Conservation (phyloP, 129 eudicot species). For the Lactuca sativa region DNA sequence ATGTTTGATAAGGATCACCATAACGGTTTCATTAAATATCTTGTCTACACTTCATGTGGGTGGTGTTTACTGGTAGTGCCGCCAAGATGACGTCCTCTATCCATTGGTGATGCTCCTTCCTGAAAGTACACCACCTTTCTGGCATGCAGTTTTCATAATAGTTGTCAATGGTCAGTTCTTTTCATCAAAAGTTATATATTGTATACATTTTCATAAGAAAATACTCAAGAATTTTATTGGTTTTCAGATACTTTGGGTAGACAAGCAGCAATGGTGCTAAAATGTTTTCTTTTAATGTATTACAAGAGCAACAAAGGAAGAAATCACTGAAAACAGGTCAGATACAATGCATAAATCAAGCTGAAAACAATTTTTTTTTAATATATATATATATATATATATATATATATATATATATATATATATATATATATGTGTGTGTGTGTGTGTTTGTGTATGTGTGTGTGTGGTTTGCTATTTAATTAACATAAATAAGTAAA, state of each 20-base stretch:
- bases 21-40: no score
- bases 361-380: neutral
- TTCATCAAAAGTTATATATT: no score
- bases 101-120: conserved; percentile 82
- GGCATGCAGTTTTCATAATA: conserved; percentile 86
- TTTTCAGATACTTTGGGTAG: conserved; percentile 72
- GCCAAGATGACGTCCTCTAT: conserved; percentile 56
- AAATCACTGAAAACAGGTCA: conserved; percentile 74
- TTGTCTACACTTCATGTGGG: conserved; percentile 52
- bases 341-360: neutral
- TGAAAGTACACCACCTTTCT: conserved; percentile 73
- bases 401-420: no score
- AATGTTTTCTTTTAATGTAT: conserved; percentile 59
- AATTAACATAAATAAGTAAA: no score
- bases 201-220: neutral
- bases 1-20: no score
- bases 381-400: no score
- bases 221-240: conserved; percentile 1
- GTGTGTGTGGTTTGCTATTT: no score
- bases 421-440: no score
- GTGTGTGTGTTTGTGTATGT: no score
- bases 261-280: conserved; percentile 76
- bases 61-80: conserved; percentile 75
- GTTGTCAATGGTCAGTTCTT: conserved; percentile 74
- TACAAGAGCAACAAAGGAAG: conserved; percentile 75